Evolutionary conservation across 2,329 filamentous ascomycete species (phyloP).

Genomic region (Raffaelea ambrosiae): DNA sequence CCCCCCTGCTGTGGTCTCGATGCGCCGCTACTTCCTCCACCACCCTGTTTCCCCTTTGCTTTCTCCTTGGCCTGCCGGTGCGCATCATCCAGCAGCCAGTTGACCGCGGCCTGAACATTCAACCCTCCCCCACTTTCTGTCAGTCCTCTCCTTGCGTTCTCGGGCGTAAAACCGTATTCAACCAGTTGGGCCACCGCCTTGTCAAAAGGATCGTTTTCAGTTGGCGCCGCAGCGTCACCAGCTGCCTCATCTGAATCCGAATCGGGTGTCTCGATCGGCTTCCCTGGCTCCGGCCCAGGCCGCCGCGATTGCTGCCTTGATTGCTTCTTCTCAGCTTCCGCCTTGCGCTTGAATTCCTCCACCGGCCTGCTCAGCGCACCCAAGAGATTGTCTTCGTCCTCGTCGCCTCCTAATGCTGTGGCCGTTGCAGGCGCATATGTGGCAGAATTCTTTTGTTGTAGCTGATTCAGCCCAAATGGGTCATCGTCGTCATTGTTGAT

Average conservation of each 20-base stretch:
- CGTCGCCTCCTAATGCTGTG: slow-evolving; percentile 13
- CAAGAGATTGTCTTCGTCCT: slow-evolving; percentile 58
- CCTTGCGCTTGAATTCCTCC: slow-evolving; percentile 49
- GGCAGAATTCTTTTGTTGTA: slow-evolving; percentile 35
- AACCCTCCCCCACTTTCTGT: slow-evolving; percentile 69
- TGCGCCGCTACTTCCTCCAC: slow-evolving; percentile 9
- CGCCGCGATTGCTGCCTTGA: slow-evolving; percentile 7
- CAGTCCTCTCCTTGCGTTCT: slow-evolving; percentile 74
- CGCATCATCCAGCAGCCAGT: slow-evolving; percentile 84
- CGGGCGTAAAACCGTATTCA: slow-evolving; percentile 86
- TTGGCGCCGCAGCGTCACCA: slow-evolving; percentile 16
- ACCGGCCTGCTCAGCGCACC: slow-evolving; percentile 58
- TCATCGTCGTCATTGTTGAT: slow-evolving; percentile 63
- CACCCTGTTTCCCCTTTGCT: slow-evolving; percentile 31
- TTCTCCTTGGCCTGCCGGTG: slow-evolving; percentile 76
- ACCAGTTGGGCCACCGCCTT: slow-evolving; percentile 79
- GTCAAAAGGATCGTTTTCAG: slow-evolving; percentile 57
- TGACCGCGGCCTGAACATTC: slow-evolving; percentile 79
- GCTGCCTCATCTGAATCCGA: slow-evolving; percentile 31
- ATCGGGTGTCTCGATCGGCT: slow-evolving; percentile 39
- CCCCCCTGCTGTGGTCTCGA: too few species aligned
- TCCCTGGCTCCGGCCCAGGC: slow-evolving; percentile 42
- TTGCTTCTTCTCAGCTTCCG: slow-evolving; percentile 20
- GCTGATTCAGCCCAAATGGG: slow-evolving; percentile 69
- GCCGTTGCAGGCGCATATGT: slow-evolving; percentile 18